Base-by-base conservation (phyloP, 805 yeast species). In the Yamadazyma kitorensis region DNA sequence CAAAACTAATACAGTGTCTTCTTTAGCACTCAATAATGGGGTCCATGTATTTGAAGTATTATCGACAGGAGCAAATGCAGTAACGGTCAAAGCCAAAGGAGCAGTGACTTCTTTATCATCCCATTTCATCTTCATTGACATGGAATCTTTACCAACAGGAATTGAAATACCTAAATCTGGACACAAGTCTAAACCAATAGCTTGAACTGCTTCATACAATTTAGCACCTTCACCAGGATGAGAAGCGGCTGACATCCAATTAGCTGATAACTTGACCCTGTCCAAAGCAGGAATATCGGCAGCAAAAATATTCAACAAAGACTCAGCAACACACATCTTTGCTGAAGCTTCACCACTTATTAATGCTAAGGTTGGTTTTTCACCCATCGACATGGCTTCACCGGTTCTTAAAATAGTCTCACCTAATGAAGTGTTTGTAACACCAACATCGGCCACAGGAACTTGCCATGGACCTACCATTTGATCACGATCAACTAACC, bases 51-150 rank as follows among this genome's bases (percentile, higher is more conserved):
- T 79, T 23, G 87, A 74, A 20, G 96, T 89, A 57, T 89, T 72
- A 28, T 65, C 66, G 31, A 93, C 97, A 22, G 95, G 86, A 39
- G 84, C 86, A 58, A 91, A 93, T 0, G 98, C 93, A 15, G 98
- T 89, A 48, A 91, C 74, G 30, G 86, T 83, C 51, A 91, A 76
- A 9, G 97, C 83, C 55, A 93, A 69, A 30, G 99, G 99, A n/a
- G 97, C 87, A 42, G 93, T 80, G 27, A 93, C 98, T 61, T 87
- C 95, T 51, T 82, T 86, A 45, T 80, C 77, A 31, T 74, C 86
- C 99, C 99, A 93, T 53, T 83, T 82, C 98, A 93, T 93, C 68
- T 88, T 87, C 98, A 93, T 91, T 15, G 98, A 88, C 96, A 93
- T 88, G 22, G 97, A 88, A 61, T 93, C 99, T 67, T 93, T 93